Evolutionary conservation across 108 stramenopile genomes (phyloP), one percentile per base, ranked within the genome.

Genomic region (Cyclotella baltica): DNA sequence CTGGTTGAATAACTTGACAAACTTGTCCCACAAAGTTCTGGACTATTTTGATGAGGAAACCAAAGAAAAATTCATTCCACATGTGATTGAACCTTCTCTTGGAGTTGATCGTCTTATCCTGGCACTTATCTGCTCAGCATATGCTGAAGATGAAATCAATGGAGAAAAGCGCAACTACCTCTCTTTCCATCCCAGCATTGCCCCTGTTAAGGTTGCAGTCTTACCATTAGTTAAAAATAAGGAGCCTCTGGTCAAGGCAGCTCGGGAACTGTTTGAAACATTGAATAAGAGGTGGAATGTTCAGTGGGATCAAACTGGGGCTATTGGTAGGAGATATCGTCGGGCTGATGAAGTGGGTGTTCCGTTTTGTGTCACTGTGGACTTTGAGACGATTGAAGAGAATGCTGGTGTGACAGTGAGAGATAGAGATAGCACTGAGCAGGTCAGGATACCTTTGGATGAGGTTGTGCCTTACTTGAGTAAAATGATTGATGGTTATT

Each of bases 191-290:
- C 98, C 98, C 9, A 67, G 73, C 33, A 90, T 99, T 63, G 97
- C 99, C 23, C 99, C 99, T 28, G 92, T 98, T 84, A 96, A 98
- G 78, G 94, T 92, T 11, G 89, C 92, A 22, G 88, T 99, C 16
- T 82, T 99, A n/a, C 99, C 99, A 29, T 83, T 99, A 46, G 71
- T 98, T 35, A 98, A 98, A 67, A 99, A 99, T 81, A 97, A 98
- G 81, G 88, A 91, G 30, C 93, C 81, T 51, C 73, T 97, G 9
- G 88, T 95, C 29, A 77, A 62, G 28, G 89, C 87, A 30, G 97
- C 98, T 8, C 70, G 93, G 30, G 85, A 83, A 19, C 73, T 98
- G 59, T 96, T 89, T 77, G 88, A 90, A 20, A 78, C 85, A 67
- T 81, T 94, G 11, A 89, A 87, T 38, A 40, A 67, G 68, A 76